A percentile compares a stretch with the other conserved stretches of the same genome.
These are phyloP conservation scores for Alloteropsis angusta DNA, from an alignment of 202 grass and related monocot species.

Conservation along the genomic window DNA sequence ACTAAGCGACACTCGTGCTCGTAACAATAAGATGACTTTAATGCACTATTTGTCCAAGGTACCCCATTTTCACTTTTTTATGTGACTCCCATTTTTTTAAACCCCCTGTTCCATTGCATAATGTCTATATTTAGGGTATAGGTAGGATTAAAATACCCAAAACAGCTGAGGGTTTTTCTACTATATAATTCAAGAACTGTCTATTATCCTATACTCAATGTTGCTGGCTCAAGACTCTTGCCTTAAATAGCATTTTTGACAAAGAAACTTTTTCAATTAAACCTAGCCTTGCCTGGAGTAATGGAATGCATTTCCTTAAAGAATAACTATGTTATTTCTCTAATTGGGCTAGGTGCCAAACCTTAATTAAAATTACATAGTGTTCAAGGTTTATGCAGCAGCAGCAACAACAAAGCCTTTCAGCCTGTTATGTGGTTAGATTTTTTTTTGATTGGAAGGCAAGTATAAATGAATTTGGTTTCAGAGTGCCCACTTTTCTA, in stretches of 20 bases:
- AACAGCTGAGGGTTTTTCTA: neutral
- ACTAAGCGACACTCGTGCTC: constrained; percentile 88
- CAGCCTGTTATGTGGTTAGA: neutral
- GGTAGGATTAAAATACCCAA: neutral
- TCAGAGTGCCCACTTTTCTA: neutral
- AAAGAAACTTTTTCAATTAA: neutral
- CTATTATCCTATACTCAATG: neutral
- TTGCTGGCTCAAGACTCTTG: neutral
- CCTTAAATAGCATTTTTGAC: neutral
- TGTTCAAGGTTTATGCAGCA: neutral
- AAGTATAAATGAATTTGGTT: neutral
- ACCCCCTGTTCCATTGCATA: neutral
- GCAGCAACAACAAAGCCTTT: no score
- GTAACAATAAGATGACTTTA: constrained; percentile 97
- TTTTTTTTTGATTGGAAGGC: neutral
- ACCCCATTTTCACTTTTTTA: constrained; percentile 7
- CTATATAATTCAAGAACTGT: neutral
- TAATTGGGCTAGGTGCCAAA: neutral
- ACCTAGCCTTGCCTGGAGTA: neutral
- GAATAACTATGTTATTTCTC: neutral
- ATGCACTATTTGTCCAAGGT: constrained; percentile 99
- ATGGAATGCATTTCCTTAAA: neutral
- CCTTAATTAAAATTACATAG: neutral
- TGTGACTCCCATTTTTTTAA: neutral
- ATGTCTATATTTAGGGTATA: neutral